Conservation (phyloP, 495 filamentous ascomycete species). For the Cenococcum geophilum region DNA sequence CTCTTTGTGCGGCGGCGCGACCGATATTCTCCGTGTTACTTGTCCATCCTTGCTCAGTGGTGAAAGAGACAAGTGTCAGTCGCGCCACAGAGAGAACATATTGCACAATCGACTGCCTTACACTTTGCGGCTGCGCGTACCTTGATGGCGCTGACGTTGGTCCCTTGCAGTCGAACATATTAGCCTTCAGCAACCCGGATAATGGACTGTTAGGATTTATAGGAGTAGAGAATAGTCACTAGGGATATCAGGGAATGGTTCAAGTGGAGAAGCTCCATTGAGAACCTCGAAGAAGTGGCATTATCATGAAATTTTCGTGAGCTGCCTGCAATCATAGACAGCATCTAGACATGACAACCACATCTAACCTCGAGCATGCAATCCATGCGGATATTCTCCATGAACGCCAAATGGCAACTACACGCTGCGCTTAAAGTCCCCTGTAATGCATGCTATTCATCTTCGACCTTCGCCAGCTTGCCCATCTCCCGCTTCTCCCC, state of each 20-base stretch:
- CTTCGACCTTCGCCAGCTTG: conserved; percentile 91
- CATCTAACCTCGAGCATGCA: background rate
- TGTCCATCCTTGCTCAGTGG: conserved; percentile 44
- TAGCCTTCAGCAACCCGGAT: conserved; percentile 2
- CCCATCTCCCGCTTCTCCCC: conserved; percentile 89
- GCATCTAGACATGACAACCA: background rate
- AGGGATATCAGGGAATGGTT: background rate
- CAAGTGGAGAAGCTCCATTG: background rate
- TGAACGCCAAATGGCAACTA: background rate
- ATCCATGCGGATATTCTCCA: background rate
- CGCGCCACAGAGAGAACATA: conserved; percentile 55
- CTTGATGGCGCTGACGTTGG: conserved; percentile 36
- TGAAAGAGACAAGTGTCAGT: conserved; percentile 52
- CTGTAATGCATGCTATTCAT: conserved; percentile 45
- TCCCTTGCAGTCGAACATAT: conserved; percentile 27
- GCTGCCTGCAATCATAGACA: background rate
- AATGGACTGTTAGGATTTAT: background rate
- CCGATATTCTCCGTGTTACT: conserved; percentile 48
- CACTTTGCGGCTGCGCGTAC: conserved; percentile 26
- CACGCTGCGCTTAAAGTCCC: background rate
- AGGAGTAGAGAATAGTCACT: background rate
- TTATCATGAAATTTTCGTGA: background rate
- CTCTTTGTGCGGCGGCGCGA: conserved; percentile 60
- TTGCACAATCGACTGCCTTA: conserved; percentile 45
- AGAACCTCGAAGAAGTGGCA: background rate